Conservation (phyloP, 352 stramenopile genomes). For the Phytophthora vignae region DNA sequence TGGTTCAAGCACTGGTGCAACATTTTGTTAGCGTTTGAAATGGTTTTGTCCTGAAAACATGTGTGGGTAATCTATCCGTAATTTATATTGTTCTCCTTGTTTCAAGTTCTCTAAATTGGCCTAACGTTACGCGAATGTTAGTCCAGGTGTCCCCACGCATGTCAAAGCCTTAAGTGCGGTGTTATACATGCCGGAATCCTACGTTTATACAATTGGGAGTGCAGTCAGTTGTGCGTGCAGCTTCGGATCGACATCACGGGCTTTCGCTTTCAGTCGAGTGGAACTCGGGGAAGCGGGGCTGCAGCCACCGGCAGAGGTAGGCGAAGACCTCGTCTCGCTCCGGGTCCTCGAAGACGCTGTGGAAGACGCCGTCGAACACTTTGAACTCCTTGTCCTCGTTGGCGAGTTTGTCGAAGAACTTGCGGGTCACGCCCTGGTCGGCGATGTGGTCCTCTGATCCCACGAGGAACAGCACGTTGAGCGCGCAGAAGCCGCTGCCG, state of each 20-base stretch:
- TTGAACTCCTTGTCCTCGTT: constrained; percentile 62
- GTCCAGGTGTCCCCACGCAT: no score
- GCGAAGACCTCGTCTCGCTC: constrained; percentile 40
- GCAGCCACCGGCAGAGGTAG: constrained; percentile 28
- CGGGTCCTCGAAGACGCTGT: constrained; percentile 62
- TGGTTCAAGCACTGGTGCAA: no score
- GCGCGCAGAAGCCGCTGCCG: constrained; percentile 19
- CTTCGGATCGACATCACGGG: not conserved
- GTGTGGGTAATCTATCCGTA: no score
- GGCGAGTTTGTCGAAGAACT: constrained; percentile 47
- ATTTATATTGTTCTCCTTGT: no score
- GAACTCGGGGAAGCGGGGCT: constrained; percentile 18
- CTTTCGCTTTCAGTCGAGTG: not conserved
- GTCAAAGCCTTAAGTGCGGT: no score
- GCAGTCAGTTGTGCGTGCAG: not conserved
- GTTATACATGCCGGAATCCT: no score
- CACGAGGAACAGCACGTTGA: constrained; percentile 41
- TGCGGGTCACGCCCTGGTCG: constrained; percentile 29
- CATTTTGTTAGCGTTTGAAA: no score
- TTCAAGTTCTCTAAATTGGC: no score
- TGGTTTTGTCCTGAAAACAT: no score
- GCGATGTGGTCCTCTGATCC: constrained; percentile 55
- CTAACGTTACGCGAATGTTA: no score
- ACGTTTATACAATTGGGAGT: no score
- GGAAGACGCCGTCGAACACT: constrained; percentile 55